Percentiles rank a stretch among this genome's conserved stretches.
Conservation (phyloP, 2,329 filamentous ascomycete genomes). For the Paramyrothecium sp. region DNA sequence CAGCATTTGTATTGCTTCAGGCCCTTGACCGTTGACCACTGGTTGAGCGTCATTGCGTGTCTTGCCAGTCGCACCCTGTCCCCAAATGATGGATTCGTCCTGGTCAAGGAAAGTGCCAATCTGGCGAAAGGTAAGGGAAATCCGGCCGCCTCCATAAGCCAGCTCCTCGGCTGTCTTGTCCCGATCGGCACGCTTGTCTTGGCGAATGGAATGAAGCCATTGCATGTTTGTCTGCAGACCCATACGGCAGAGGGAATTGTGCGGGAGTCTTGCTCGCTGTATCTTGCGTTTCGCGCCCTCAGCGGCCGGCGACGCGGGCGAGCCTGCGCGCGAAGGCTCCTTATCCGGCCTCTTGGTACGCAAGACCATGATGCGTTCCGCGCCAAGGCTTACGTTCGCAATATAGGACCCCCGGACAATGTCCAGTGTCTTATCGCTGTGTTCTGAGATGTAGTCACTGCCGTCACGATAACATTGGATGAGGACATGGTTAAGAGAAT, state of each 20-base stretch:
- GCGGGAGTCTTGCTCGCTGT: conserved; percentile 72
- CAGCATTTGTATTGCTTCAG: conserved; percentile 68
- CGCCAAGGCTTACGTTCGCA: conserved; percentile 91
- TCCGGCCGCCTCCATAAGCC: conserved; percentile 72
- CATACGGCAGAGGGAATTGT: conserved; percentile 86
- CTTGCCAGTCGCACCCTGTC: conserved; percentile 81
- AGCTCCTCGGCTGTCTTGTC: conserved; percentile 71
- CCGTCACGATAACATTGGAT: conserved; percentile 93
- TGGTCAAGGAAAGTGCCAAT: conserved; percentile 82
- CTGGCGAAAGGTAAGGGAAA: conserved; percentile 86
- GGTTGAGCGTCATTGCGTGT: conserved; percentile 53
- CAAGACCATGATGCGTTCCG: conserved; percentile 85
- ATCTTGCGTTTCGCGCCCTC: conserved; percentile 46
- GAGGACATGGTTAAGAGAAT: conserved; percentile 84
- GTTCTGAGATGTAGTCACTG: conserved; percentile 90
- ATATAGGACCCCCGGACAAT: conserved; percentile 80
- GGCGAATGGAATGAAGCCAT: conserved; percentile 90
- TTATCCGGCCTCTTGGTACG: conserved; percentile 70
- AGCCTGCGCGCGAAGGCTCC: conserved; percentile 25
- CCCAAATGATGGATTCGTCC: conserved; percentile 74
- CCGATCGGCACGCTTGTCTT: conserved; percentile 70
- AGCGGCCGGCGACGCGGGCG: neutral
- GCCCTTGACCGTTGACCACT: conserved; percentile 68
- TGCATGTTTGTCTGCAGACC: conserved; percentile 77
- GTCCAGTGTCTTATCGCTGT: conserved; percentile 95